Evolutionary conservation across 2,329 filamentous ascomycete genomes (phyloP).

Genomic region (Alternaria panax): DNA sequence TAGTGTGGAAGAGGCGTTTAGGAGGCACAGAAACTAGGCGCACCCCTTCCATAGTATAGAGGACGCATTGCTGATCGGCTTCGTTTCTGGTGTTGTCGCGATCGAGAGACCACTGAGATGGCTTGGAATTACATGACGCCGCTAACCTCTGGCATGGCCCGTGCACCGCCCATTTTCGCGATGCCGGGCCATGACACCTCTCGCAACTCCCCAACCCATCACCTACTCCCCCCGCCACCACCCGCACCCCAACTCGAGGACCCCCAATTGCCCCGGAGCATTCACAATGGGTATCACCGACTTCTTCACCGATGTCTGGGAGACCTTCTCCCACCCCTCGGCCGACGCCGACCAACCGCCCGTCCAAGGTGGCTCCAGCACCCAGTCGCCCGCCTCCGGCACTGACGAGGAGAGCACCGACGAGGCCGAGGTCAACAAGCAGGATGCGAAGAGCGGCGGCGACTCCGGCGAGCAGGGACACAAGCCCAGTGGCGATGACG

Average conservation of each 20-base stretch:
- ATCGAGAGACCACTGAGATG: conserved; percentile 30
- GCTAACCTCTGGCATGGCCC: conserved; percentile 25
- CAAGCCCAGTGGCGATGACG: conserved; percentile 53
- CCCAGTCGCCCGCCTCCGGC: conserved; percentile 50
- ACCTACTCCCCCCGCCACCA: conserved; percentile 20
- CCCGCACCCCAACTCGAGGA: conserved; percentile 23
- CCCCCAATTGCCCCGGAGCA: conserved; percentile 44
- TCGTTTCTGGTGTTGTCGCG: no score
- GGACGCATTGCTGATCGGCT: no score
- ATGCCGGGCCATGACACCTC: conserved; percentile 28
- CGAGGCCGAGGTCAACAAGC: conserved; percentile 55
- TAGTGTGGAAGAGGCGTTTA: conserved; percentile 72
- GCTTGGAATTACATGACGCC: conserved; percentile 33
- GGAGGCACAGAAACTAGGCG: conserved; percentile 55
- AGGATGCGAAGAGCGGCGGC: conserved; percentile 50
- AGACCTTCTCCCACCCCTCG: conserved; percentile 64
- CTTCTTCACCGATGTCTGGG: conserved; percentile 70
- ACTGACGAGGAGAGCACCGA: conserved; percentile 53
- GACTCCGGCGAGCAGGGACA: conserved; percentile 58
- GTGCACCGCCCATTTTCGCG: conserved; percentile 30
- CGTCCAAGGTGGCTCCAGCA: conserved; percentile 49
- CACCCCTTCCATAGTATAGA: background rate
- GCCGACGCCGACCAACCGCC: conserved; percentile 54
- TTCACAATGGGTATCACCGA: conserved; percentile 68
- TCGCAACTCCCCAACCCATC: conserved; percentile 29